Conservation (phyloP, 495 filamentous ascomycete genomes). For the Penicillium antarcticum region DNA sequence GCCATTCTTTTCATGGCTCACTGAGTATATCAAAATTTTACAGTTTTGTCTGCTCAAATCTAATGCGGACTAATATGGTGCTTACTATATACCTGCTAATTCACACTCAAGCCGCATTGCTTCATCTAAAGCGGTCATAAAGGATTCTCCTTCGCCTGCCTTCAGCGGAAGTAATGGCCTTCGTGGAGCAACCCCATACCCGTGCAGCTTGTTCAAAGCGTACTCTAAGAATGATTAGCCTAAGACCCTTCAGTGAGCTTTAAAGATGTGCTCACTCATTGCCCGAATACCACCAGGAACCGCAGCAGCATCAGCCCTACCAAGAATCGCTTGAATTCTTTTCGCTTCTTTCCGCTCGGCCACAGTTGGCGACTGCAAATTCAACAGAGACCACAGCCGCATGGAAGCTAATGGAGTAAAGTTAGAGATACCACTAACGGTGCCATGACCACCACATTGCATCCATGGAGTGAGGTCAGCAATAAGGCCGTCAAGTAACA, state of each 20-base stretch:
- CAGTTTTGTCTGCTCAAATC: too few relatives aligned
- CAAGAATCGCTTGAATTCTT: constrained; percentile 14
- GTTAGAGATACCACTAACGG: constrained; percentile 22
- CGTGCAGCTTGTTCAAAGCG: constrained; percentile 20
- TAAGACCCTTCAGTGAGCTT: neutral
- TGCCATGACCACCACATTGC: constrained; percentile 22
- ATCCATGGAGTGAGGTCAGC: constrained; percentile 21
- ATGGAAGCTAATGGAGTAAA: constrained; percentile 22
- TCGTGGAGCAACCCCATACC: constrained; percentile 16
- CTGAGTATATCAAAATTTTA: too few relatives aligned
- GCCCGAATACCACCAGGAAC: constrained; percentile 21
- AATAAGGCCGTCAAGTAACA: constrained; percentile 18
- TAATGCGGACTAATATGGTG: too few relatives aligned
- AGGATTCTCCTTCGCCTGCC: constrained; percentile 11
- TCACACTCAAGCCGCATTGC: too few relatives aligned
- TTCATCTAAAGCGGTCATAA: constrained; percentile 10
- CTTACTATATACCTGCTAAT: too few relatives aligned
- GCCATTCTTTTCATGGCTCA: too few relatives aligned
- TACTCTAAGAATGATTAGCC: constrained; percentile 9
- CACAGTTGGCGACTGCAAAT: constrained; percentile 3
- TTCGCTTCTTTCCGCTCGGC: constrained; percentile 8
- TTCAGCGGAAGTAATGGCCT: constrained; percentile 17
- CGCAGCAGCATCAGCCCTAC: constrained; percentile 14
- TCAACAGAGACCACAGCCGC: constrained; percentile 19
- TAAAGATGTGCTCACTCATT: constrained; percentile 12